Conservation (phyloP, 371 early-diverging fungal genomes). For the Mortierella sp. region DNA sequence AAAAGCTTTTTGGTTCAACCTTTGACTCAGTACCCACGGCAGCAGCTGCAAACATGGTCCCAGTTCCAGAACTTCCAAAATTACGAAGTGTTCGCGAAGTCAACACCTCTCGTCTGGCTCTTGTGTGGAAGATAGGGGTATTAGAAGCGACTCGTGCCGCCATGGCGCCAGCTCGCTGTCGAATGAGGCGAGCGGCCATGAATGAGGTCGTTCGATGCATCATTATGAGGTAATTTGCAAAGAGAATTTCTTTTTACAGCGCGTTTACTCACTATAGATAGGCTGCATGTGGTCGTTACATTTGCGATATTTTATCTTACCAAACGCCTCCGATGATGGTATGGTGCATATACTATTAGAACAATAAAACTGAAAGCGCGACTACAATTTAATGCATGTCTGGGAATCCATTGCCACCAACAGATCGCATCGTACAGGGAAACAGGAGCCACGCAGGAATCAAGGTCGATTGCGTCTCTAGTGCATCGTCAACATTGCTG, state of each 20-base stretch:
- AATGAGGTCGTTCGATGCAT: conserved; percentile 3
- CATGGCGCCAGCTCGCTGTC: neutral
- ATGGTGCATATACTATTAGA: neutral
- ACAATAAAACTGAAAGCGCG: neutral
- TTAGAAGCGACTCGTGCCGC: neutral
- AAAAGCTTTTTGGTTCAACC: conserved; percentile 58
- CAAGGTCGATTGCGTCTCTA: conserved; percentile 6
- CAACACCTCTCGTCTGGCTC: neutral
- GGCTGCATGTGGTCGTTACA: too few species aligned
- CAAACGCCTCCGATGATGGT: neutral
- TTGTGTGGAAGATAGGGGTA: neutral
- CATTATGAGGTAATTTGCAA: neutral
- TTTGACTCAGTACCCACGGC: neutral
- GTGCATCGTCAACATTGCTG: neutral
- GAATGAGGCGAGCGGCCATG: neutral
- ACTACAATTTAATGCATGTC: too few species aligned
- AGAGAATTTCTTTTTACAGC: neutral
- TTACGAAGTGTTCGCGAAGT: neutral
- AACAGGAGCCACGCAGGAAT: conserved; percentile 4
- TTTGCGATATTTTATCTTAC: too few species aligned
- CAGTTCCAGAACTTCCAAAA: neutral
- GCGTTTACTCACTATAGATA: neutral
- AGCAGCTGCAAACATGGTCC: conserved; percentile 7
- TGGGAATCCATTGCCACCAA: conserved; percentile 2
- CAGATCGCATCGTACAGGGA: neutral